Evolutionary conservation across 148 eudicot species (phyloP), one percentile per base, ranked within the genome.

Genomic region (Silene uniflora): DNA sequence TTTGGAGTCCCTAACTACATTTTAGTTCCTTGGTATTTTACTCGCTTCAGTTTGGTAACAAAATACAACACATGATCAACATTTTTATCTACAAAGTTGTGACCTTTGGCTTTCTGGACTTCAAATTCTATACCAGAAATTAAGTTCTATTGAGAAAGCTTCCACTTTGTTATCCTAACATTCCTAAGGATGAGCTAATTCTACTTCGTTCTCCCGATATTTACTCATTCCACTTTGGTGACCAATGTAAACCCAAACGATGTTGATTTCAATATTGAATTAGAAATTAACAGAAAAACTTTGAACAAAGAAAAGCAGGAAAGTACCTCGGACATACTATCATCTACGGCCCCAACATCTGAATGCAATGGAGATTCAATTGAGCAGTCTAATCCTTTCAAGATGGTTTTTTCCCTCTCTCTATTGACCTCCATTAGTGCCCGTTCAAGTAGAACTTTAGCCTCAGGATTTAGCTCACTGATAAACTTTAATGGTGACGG

Each of bases 401-500:
- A 86, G 78, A 95, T 92, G 69, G 44, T 76, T 81, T 92, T 95
- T 82, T 95, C 99, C 84, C 98, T 85, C 80, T 92, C 97, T 84
- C 81, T 85, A 64, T 95, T 95, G 22, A 96, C 98, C 80, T 95
- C 97, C 94, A 89, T 91, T 71, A 95, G 73, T 39, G 99, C 99
- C 54, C 69, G 77, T 75, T 95, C 99, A 42, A 95, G 81, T 25
- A 95, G 81, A 79, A 82, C 83, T 83, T 95, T 95, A 18, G 99
- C 97, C 54, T 91, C 98, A 2, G 89, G 84, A 75, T 92, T 95
- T 42, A 95, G 97, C 39, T 95, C 96, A 35, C 98, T 89, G 39
- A 95, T 95, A 81, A 95, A 95, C 83, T 95, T 95, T 82, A 95
- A 81, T 18, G 98, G 97, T 22, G 99, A 91, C 58, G 99, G 99